A percentile compares a stretch with the other conserved stretches of the same genome.
Conservation (phyloP, 345 rosid species). For the Gossypium longicalyx region DNA sequence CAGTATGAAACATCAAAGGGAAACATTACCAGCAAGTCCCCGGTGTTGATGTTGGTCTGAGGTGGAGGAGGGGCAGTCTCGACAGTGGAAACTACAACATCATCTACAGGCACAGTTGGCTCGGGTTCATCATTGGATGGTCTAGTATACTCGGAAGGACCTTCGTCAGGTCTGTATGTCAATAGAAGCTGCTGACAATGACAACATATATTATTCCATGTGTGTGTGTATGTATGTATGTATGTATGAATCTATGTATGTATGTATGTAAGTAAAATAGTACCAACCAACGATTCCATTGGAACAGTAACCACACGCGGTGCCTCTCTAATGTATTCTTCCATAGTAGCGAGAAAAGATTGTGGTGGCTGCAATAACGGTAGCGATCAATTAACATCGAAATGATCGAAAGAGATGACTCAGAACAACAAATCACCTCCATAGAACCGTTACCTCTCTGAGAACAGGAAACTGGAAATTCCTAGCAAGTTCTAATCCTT, state of each 20-base stretch:
- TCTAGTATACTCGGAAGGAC: slow-evolving; percentile 48
- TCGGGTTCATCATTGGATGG: slow-evolving; percentile 55
- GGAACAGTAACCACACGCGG: slow-evolving; percentile 79
- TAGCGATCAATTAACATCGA: background rate
- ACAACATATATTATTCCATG: background rate
- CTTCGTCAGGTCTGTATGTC: slow-evolving; percentile 75
- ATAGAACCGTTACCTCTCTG: slow-evolving; percentile 62
- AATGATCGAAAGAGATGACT: background rate
- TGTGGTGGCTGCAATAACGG: slow-evolving; percentile 75
- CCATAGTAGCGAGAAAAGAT: slow-evolving; percentile 90
- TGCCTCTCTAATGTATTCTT: slow-evolving; percentile 95
- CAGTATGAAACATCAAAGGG: background rate
- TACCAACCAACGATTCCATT: slow-evolving; percentile 61
- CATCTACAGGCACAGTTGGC: slow-evolving; percentile 40
- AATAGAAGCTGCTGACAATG: slow-evolving; percentile 47
- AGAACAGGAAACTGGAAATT: slow-evolving; percentile 92
- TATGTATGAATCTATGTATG: background rate
- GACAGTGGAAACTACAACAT: slow-evolving; percentile 34
- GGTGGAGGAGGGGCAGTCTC: slow-evolving; percentile 50
- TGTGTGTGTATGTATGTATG: background rate
- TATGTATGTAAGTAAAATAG: background rate
- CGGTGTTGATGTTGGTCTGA: slow-evolving; percentile 52
- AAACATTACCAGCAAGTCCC: slow-evolving; percentile 69
- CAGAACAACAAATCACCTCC: slow-evolving; percentile 5
- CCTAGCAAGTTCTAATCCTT: slow-evolving; percentile 96